Conservation (phyloP, 1,139 yeast species). For the Candida smagusa region DNA sequence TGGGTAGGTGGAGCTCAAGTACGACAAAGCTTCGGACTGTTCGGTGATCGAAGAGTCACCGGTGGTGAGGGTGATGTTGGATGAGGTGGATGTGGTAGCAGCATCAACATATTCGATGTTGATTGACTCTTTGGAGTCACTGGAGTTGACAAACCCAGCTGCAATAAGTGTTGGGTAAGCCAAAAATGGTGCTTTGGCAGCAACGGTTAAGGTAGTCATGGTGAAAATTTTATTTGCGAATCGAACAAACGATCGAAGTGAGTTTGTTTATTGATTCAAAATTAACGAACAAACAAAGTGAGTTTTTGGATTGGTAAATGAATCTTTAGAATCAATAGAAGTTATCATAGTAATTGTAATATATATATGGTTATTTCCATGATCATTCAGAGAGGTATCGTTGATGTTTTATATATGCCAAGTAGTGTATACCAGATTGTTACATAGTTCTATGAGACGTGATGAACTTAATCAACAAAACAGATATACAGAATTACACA, state of each 20-base stretch:
- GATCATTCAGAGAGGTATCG: no score
- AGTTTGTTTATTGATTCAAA: background rate
- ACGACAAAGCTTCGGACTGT: slow-evolving; percentile 41
- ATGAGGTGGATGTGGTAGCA: slow-evolving; percentile 43
- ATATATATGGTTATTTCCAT: no score
- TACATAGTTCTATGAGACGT: no score
- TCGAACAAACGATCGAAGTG: background rate
- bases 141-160: slow-evolving; percentile 65
- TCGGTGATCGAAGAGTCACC: slow-evolving; percentile 44
- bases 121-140: slow-evolving; percentile 47
- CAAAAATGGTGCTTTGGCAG: slow-evolving; percentile 80
- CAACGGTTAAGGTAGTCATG: slow-evolving; percentile 49
- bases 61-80: slow-evolving; percentile 42
- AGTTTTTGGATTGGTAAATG: background rate
- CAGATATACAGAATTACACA: no score
- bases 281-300: no score
- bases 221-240: background rate
- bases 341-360: no score
- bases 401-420: no score
- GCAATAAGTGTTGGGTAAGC: slow-evolving; percentile 83
- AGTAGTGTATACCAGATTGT: no score
- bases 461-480: no score
- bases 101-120: slow-evolving; percentile 67
- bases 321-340: no score
- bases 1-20: slow-evolving; percentile 44